Conservation (phyloP, 257 asterid genomes). For the Schizonepeta tenuifolia region DNA sequence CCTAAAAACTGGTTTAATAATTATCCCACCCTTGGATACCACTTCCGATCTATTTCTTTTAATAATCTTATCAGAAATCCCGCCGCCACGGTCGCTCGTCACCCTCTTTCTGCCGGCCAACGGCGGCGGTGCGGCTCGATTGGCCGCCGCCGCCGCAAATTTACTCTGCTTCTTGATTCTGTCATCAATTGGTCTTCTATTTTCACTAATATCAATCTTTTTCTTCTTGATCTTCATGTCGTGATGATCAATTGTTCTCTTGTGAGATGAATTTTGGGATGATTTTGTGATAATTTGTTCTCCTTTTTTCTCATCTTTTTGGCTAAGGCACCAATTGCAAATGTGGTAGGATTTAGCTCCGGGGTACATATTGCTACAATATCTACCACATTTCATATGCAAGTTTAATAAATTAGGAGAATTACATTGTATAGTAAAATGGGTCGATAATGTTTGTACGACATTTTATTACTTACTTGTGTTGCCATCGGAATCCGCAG, state of each 20-base stretch:
- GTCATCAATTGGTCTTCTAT: background rate
- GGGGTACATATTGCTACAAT: slow-evolving; percentile 77
- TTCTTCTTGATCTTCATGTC: slow-evolving; percentile 42
- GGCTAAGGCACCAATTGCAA: slow-evolving; percentile 78
- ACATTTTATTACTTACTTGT: slow-evolving; percentile 47
- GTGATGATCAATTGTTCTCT: slow-evolving; percentile 25
- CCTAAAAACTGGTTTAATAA: slow-evolving; percentile 48
- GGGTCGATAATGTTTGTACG: background rate
- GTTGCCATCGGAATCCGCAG: slow-evolving; percentile 72
- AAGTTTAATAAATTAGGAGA: background rate
- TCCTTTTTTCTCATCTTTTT: slow-evolving; percentile 31
- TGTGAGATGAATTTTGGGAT: slow-evolving; percentile 42
- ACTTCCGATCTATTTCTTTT: slow-evolving; percentile 61
- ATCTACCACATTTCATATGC: slow-evolving; percentile 39
- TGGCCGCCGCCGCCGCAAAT: slow-evolving; percentile 16
- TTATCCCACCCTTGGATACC: slow-evolving; percentile 40
- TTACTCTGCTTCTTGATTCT: slow-evolving; percentile 45
- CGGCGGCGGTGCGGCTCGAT: slow-evolving; percentile 29
- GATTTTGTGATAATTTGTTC: slow-evolving; percentile 28
- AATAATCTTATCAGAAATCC: slow-evolving; percentile 15
- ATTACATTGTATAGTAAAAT: background rate
- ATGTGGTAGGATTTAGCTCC: slow-evolving; percentile 46
- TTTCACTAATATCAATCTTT: slow-evolving; percentile 26
- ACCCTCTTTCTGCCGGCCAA: slow-evolving; percentile 41
- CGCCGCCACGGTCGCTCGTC: slow-evolving; percentile 24